These are phyloP conservation scores for Cladosporium sp. DNA, from an alignment of 2,329 filamentous ascomycete species.

Conservation along the genomic window DNA sequence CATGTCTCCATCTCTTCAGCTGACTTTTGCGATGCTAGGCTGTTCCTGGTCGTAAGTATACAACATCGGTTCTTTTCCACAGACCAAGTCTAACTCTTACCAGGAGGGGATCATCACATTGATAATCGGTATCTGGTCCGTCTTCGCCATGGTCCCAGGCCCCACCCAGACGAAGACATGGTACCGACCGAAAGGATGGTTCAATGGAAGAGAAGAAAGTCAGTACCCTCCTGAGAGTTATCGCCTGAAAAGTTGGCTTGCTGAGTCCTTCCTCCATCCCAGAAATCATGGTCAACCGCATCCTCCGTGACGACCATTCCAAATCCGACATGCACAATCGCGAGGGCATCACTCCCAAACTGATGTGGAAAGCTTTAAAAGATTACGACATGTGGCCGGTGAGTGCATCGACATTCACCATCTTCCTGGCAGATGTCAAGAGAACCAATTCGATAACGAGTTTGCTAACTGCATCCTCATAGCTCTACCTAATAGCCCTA, in stretches of 20 bases:
- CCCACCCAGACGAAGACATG: slow-evolving; percentile 61
- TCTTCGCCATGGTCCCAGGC: slow-evolving; percentile 49
- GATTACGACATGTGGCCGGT: slow-evolving; percentile 26
- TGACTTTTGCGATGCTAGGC: slow-evolving; percentile 48
- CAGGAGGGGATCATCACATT: slow-evolving; percentile 50
- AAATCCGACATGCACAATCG: slow-evolving; percentile 58
- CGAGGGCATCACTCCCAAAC: slow-evolving; percentile 46
- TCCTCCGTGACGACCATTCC: slow-evolving; percentile 56
- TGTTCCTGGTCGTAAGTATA: neutral
- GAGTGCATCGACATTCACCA: too few relatives aligned
- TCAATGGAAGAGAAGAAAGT: slow-evolving; percentile 61
- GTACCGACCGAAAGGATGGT: slow-evolving; percentile 63
- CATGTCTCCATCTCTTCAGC: too few relatives aligned
- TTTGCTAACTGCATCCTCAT: too few relatives aligned
- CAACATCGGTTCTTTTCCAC: slow-evolving; percentile 32
- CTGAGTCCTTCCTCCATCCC: slow-evolving; percentile 49
- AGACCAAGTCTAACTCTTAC: slow-evolving; percentile 22
- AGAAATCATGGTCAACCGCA: slow-evolving; percentile 58
- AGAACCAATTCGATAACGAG: too few relatives aligned
- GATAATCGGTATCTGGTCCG: slow-evolving; percentile 50
- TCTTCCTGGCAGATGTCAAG: too few relatives aligned
- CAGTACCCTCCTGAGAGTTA: slow-evolving; percentile 64
- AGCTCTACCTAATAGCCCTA: slow-evolving; percentile 52
- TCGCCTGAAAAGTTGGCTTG: too few relatives aligned
- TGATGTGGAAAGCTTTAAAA: slow-evolving; percentile 47